Evolutionary conservation across 164 flowering plant species (phyloP).

Genomic region (Protea cynaroides): DNA sequence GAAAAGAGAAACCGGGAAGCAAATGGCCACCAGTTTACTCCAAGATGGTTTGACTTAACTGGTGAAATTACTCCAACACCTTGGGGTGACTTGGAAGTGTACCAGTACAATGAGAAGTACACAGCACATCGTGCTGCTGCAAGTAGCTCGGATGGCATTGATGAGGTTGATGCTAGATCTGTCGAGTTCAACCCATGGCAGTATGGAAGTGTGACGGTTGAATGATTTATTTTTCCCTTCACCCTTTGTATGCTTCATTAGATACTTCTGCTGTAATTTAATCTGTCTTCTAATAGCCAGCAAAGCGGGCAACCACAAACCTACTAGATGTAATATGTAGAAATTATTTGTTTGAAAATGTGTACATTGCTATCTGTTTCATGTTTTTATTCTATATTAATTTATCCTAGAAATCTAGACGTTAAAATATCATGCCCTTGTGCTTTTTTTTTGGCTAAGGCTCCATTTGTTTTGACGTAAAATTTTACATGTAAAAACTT

Average conservation of each 20-base stretch:
- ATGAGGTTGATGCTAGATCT: constrained; percentile 32
- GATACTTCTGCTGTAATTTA: no score
- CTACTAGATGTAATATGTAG: constrained; percentile 15
- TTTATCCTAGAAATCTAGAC: background rate
- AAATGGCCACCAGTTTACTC: constrained; percentile 49
- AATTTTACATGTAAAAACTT: no score
- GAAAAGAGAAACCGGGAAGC: constrained; percentile 77
- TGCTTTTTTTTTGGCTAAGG: no score
- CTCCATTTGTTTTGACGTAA: no score
- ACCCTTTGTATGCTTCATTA: background rate
- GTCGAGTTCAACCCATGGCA: constrained; percentile 87
- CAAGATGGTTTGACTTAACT: constrained; percentile 69
- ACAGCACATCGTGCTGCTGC: constrained; percentile 45
- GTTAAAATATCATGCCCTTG: no score
- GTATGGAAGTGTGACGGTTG: constrained; percentile 30
- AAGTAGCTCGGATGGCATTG: constrained; percentile 36
- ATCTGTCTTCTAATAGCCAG: no score
- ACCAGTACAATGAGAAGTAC: constrained; percentile 69
- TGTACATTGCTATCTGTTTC: constrained; percentile 6
- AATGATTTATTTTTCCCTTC: constrained; percentile 16
- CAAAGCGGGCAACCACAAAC: constrained; percentile 2
- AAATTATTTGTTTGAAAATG: constrained; percentile 6
- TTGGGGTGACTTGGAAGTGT: constrained; percentile 88
- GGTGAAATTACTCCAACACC: constrained; percentile 65
- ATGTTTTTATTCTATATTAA: background rate